Evolutionary conservation across 2,329 filamentous ascomycete species (phyloP), one percentile per base, ranked within the genome.

Genomic region (Venturia oleaginea): DNA sequence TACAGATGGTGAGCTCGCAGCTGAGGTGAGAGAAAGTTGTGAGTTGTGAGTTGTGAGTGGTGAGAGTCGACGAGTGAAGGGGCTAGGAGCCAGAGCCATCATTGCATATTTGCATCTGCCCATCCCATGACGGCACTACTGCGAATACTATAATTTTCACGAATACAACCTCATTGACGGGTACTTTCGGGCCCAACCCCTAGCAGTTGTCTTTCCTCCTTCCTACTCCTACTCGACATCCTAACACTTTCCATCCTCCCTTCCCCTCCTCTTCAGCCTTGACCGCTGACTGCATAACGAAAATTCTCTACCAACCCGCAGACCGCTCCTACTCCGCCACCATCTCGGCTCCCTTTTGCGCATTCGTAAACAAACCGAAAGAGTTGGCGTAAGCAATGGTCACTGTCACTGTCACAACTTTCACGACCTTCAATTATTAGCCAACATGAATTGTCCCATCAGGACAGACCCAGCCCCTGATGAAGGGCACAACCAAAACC

Each of bases 391-490:
- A 11, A 34, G 27, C n/a, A 34, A 57, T 57, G 51, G 27, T n/a
- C 13, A 57, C 24, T 7, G 15, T n/a, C 13, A 57, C 24, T 7
- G 15, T 57, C 46, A 13, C 46, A 3, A 15, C 17, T 22, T 11
- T 8, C n/a, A 8, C 27, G 4, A 37, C 51, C 19, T 34, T 34
- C 30, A 34, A 32, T 27, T 8, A 57, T 32, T 11, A 32, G 59
- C 59, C 65, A 74, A 42, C 61, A 88, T 88, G 86, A 88, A 88
- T 70, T 86, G 85, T 72, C 85, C 85, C 65, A 87, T 85, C 6
- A 78, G 84, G 68, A 84, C 80, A 38, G 85, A 88, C 66, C 76
- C 76, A 13, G 79, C 84, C 65, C 76, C 78, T 60, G 79, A 83
- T 62, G 78, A 79, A 27, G 78, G 77, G 63, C 85, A 80, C 76